Evolutionary conservation across 2,329 filamentous ascomycete species (phyloP).

Genomic region (Fusarium nygamai): DNA sequence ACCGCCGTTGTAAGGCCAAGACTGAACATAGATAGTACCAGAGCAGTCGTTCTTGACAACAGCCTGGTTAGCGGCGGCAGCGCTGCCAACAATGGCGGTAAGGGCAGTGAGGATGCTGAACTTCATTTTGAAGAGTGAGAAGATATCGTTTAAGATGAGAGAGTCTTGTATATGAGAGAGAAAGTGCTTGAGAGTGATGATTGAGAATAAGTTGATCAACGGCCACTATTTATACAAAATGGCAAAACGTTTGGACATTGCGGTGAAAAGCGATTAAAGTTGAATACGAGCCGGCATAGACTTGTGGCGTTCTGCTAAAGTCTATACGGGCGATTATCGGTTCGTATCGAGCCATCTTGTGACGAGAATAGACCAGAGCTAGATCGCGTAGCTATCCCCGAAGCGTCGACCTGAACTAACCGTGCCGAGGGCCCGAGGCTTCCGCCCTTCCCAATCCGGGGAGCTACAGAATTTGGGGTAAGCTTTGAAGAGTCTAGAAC

Average conservation of each 20-base stretch:
- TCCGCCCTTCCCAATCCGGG: not conserved
- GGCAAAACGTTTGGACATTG: not conserved
- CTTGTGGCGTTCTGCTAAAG: not conserved
- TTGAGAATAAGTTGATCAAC: not conserved
- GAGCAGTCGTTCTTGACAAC: slow-evolving; percentile 51
- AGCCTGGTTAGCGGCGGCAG: slow-evolving; percentile 48
- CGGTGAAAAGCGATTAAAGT: not conserved
- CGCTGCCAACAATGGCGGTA: slow-evolving; percentile 46
- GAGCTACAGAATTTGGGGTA: not conserved
- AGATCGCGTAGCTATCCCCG: not conserved
- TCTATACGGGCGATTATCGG: not conserved
- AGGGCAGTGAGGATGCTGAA: slow-evolving; percentile 36
- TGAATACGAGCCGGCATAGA: not conserved
- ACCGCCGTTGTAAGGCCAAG: slow-evolving; percentile 48
- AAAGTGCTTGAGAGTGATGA: not conserved
- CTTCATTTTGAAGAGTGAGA: slow-evolving; percentile 45
- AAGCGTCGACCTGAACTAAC: not conserved
- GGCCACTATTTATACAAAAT: not conserved
- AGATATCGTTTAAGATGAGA: not conserved
- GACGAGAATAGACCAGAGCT: not conserved
- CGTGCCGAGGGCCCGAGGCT: not conserved
- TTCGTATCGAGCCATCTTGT: not conserved
- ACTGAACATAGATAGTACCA: slow-evolving; percentile 50
- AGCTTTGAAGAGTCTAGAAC: not conserved
- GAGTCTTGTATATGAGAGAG: not conserved